Evolutionary conservation across 257 asterid species (phyloP).

Genomic region (Nyctanthes arbortristis): DNA sequence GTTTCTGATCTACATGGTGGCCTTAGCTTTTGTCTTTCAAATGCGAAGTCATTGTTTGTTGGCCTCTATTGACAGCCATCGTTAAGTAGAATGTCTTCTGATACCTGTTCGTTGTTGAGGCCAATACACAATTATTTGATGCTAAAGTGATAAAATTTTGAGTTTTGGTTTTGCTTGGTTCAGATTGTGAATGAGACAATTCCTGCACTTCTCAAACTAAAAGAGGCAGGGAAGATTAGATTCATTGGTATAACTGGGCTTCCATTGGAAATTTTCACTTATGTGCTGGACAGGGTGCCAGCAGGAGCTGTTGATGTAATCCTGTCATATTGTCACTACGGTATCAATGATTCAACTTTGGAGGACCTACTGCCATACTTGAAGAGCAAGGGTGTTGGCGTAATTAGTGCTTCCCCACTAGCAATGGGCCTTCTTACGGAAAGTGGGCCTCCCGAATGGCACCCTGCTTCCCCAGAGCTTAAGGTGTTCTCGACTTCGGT

Average conservation of each 20-base stretch:
- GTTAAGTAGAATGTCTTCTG: background rate
- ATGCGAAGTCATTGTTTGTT: no score
- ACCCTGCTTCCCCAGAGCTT: slow-evolving; percentile 89
- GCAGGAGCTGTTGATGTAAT: slow-evolving; percentile 81
- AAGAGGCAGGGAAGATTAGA: slow-evolving; percentile 78
- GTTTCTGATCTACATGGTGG: background rate
- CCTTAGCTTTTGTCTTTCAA: no score
- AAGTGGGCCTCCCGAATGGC: slow-evolving; percentile 93
- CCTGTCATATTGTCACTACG: slow-evolving; percentile 89
- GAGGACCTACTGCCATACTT: slow-evolving; percentile 82
- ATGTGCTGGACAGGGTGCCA: slow-evolving; percentile 81
- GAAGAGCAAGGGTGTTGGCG: slow-evolving; percentile 92
- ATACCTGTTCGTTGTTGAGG: background rate
- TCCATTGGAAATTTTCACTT: slow-evolving; percentile 74
- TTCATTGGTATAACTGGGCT: slow-evolving; percentile 96
- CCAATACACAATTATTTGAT: background rate
- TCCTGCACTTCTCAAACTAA: slow-evolving; percentile 82
- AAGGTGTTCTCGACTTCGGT: slow-evolving; percentile 46
- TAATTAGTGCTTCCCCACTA: slow-evolving; percentile 93
- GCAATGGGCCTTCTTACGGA: slow-evolving; percentile 98
- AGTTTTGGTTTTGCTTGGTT: slow-evolving; percentile 28
- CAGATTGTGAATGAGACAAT: slow-evolving; percentile 95
- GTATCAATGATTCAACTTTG: slow-evolving; percentile 74
- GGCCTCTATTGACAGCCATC: no score
- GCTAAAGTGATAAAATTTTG: background rate